Conservation (phyloP, 1,139 yeast species). For the Eremothecium cymbalariae region DNA sequence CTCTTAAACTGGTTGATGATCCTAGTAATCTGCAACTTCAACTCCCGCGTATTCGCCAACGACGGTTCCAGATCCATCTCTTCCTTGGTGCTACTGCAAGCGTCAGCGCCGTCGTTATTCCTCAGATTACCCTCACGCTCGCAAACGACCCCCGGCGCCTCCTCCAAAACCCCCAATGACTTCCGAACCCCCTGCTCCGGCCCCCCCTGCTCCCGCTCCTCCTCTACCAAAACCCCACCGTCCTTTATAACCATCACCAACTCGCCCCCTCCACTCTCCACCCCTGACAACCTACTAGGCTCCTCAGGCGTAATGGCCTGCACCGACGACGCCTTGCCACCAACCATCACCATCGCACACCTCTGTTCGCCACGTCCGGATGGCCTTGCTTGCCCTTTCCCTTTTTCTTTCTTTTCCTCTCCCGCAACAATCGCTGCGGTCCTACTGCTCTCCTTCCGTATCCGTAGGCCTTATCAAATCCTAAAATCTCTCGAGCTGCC, state of each 20-base stretch:
- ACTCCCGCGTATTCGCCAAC: conserved; percentile 18
- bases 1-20: conserved; percentile 17
- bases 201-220: conserved; percentile 2
- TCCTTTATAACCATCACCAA: neutral
- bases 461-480: no score
- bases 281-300: conserved; percentile 4
- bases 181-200: conserved; percentile 1
- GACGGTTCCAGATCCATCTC: conserved; percentile 15
- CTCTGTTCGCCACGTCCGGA: no score
- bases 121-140: neutral
- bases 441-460: no score
- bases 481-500: no score
- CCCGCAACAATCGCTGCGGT: no score
- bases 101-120: no score
- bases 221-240: neutral
- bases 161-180: conserved; percentile 5
- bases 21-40: conserved; percentile 19
- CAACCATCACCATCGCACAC: neutral
- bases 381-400: neutral
- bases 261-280: neutral
- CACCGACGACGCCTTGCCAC: conserved; percentile 1
- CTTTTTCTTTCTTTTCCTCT: neutral
- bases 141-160: conserved; percentile 6
- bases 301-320: conserved; percentile 12
- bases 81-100: conserved; percentile 1